Base-by-base conservation (phyloP, 2,329 filamentous ascomycete species). In the Didymella sp. region DNA sequence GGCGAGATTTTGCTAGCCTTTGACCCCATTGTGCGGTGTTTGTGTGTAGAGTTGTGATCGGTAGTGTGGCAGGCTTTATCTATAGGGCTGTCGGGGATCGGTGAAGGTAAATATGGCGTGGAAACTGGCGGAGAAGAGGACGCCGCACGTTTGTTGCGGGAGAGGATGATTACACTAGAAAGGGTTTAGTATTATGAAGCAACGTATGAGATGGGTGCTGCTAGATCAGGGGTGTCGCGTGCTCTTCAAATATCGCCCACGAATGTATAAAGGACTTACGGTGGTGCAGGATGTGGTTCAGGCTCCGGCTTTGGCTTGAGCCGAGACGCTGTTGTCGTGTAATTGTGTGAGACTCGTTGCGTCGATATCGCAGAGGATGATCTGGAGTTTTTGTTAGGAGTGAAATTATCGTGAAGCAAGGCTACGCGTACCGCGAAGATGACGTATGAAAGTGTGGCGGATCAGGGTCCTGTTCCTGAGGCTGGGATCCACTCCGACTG, bases 21-120 rank as follows among this genome's bases (percentile, higher is more conserved):
- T 31, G 72, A 73, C 21, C 72, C 72, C 72, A 74, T 74, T 30
- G 30, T 56, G 6, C n/a, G 44, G 12, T n/a, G 12, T 33, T 49
- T 45, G 37, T 21, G 37, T n/a, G 33, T 37, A n/a, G 33, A 17
- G 19, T 15, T 12, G 33, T n/a, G 9, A 27, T 19, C 30, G 40
- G 21, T 45, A 11, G 19, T 9, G 25, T 22, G 9, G 44, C 24
- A 19, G 45, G 17, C 57, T 17, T 19, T 22, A 37, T 40, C 17
- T 50, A 25, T n/a, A 33, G 45, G 46, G 19, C 28, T 25, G 37
- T 15, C 35, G 38, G 35, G 28, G 35, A 13, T 28, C 7, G 8
- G 43, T 56, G 31, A 21, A 22, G 15, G 43, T 35, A 47, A 25
- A 31, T 37, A 30, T 30, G 48, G 24, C 2, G 43, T 41, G 28